Evolutionary conservation across 352 stramenopile species (phyloP).

Genomic region (Globisporangium echinulatum): DNA sequence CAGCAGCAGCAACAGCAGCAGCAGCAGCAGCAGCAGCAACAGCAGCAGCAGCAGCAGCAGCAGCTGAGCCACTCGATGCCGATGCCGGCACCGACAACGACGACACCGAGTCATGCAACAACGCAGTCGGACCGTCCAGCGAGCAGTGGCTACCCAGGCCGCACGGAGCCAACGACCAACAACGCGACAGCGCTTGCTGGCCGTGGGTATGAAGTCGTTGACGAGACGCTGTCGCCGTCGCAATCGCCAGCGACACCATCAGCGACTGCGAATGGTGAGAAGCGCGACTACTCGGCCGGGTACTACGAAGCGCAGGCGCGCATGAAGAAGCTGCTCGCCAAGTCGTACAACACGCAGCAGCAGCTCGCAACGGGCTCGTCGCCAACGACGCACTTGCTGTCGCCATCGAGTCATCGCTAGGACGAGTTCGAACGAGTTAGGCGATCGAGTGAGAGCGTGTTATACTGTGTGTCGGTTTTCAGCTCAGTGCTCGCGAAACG

Average conservation of each 20-base stretch:
- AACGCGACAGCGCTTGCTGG: conserved; percentile 20
- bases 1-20: conserved; percentile 2
- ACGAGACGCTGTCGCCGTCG: conserved; percentile 22
- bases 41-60: conserved; percentile 14
- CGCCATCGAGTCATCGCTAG: conserved; percentile 2
- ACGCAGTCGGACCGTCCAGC: background rate
- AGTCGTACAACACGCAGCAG: conserved; percentile 78
- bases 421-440: too few species aligned
- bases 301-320: conserved; percentile 67
- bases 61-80: background rate
- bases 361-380: conserved; percentile 49
- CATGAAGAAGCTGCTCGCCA: conserved; percentile 71
- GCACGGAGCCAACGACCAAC: background rate
- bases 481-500: too few species aligned
- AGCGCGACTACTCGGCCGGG: conserved; percentile 30
- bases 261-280: background rate
- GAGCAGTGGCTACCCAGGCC: background rate
- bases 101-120: too few species aligned
- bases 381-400: conserved; percentile 4
- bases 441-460: too few species aligned
- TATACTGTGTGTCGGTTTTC: too few species aligned
- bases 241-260: background rate
- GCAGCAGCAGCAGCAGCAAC: conserved; percentile 19
- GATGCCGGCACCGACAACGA: background rate
- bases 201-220: conserved; percentile 32